Conservation (phyloP, 1,284 basidiomycete species). For the Cryptococcus depauperatus region DNA sequence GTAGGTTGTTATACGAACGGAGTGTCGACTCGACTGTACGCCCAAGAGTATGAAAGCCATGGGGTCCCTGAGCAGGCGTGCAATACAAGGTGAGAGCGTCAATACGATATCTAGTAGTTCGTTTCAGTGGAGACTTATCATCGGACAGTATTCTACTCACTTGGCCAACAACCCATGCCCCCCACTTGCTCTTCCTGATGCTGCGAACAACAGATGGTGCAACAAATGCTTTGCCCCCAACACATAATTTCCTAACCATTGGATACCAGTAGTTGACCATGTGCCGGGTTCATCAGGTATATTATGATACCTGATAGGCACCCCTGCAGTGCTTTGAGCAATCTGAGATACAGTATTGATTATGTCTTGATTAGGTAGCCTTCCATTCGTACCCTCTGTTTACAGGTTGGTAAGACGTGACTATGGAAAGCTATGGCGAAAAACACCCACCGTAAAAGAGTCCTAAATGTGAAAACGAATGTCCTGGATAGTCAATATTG, state of each 20-base stretch:
- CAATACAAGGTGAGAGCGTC: constrained; percentile 89
- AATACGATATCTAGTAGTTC: constrained; percentile 65
- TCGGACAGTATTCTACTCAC: neutral
- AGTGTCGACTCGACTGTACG: constrained; percentile 77
- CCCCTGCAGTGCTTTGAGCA: constrained; percentile 59
- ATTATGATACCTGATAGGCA: constrained; percentile 70
- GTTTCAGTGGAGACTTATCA: neutral
- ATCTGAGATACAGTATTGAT: constrained; percentile 75
- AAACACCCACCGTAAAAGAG: constrained; percentile 68
- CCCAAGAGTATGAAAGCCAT: constrained; percentile 89
- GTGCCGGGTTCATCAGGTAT: constrained; percentile 53
- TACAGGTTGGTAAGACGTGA: no score
- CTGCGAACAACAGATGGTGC: constrained; percentile 36
- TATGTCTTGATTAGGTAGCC: constrained; percentile 91
- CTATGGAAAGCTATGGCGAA: constrained; percentile 1
- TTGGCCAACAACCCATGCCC: constrained; percentile 46
- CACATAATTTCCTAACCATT: constrained; percentile 15
- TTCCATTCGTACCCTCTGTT: constrained; percentile 89
- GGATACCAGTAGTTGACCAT: neutral
- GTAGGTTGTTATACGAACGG: constrained; percentile 80
- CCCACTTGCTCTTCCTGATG: constrained; percentile 40
- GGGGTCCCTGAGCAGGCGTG: constrained; percentile 77
- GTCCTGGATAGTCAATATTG: constrained; percentile 90
- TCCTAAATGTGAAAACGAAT: constrained; percentile 89
- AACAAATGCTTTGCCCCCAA: constrained; percentile 28